Evolutionary conservation across 768 basidiomycete species (phyloP), one percentile per base, ranked within the genome.

Genomic region (Naematelia encephala): DNA sequence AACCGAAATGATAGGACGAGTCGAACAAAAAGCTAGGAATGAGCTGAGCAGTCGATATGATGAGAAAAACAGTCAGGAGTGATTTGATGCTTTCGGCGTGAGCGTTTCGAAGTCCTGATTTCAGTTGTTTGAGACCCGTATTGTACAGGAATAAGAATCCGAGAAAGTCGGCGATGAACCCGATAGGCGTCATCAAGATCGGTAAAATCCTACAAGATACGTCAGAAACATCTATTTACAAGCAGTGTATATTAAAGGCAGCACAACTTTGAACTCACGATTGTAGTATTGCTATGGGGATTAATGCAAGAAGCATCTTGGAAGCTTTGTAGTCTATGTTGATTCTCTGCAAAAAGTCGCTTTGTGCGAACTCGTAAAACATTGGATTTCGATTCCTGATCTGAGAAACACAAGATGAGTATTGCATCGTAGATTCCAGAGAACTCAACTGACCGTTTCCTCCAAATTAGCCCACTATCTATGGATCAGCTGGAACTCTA

Each of bases 61-160:
- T 19, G 19, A 73, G 28, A 26, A 60, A 65, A 2, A 45, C 29
- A 2, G 62, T 61, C 22, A 73, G 42, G 30, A 69, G 56, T 12
- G 63, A 60, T 55, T 73, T 73, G 47, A 69, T 14, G 61, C 62
- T 26, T 48, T 60, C 25, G 46, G 28, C 13, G 30, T 29, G 30
- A 51, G 46, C 11, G 64, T 50, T 10, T 55, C 62, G 43, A 47
- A 67, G 58, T 0, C 69, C 68, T 4, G 30, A 26, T 51, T 57
- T 44, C 1, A 70, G 60, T 22, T 63, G 55, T 14, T 46, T 52
- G 21, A 45, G n/a, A n/a, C 71, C 71, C 47, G 57, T 62, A 12
- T 67, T 63, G 48, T 56, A 73, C 19, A 73, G 61, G 28, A 70
- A 64, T n/a, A 68, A 29, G 59, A 73, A 73, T 3, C 59, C 64